Percentiles rank a stretch among this genome's conserved stretches.
Conservation (phyloP, 768 basidiomycete species). For the Candolleomyces efflorescens region DNA sequence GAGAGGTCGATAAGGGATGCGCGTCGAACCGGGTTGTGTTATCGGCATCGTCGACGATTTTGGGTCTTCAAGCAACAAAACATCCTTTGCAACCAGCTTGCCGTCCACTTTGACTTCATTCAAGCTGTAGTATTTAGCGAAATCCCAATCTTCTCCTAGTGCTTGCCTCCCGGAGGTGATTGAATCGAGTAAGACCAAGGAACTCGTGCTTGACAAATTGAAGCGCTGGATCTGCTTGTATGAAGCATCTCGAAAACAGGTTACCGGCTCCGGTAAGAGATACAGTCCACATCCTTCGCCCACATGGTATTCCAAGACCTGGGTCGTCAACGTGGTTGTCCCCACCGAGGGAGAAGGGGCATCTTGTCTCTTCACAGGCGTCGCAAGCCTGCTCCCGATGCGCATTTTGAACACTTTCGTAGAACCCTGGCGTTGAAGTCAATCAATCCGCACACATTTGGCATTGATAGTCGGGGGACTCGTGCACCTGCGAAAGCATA, state of each 20-base stretch:
- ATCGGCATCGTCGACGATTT: constrained; percentile 12
- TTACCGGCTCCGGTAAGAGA: constrained; percentile 89
- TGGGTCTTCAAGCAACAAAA: constrained; percentile 65
- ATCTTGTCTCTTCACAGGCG: constrained; percentile 15
- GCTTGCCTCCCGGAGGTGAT: constrained; percentile 83
- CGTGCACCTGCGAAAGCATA: constrained; percentile 77
- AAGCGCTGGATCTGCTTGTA: constrained; percentile 87
- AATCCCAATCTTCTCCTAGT: constrained; percentile 86
- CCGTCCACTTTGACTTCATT: constrained; percentile 78
- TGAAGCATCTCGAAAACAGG: constrained; percentile 80
- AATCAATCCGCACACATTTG: neutral
- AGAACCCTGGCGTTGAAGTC: constrained; percentile 53
- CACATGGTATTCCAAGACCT: constrained; percentile 59
- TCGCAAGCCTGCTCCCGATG: constrained; percentile 52
- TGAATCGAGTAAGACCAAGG: constrained; percentile 84
- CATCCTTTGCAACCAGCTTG: constrained; percentile 68
- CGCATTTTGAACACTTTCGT: constrained; percentile 94
- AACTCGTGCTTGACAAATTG: constrained; percentile 53
- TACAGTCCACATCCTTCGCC: constrained; percentile 55
- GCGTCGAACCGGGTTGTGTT: constrained; percentile 10
- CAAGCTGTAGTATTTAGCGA: constrained; percentile 76
- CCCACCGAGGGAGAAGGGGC: neutral
- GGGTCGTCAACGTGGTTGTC: constrained; percentile 40
- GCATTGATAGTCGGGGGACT: neutral
- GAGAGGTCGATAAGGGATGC: constrained; percentile 42